A percentile compares a stretch with the other conserved stretches of the same genome.
Evolutionary conservation across 129 eudicot genomes (phyloP).

Genomic region (Helianthus tuberosus): DNA sequence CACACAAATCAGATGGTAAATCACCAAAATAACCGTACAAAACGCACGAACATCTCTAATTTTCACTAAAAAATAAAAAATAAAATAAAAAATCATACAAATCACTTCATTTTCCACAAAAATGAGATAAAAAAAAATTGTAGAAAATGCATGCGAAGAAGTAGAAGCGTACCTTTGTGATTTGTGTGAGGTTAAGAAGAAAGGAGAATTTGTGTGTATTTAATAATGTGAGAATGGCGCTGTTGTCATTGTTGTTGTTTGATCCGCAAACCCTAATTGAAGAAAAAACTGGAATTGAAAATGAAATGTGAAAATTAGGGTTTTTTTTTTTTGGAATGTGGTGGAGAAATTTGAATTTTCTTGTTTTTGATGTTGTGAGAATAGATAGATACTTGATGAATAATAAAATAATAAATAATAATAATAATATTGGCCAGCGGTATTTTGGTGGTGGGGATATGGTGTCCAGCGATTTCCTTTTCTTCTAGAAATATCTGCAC

Average conservation of each 20-base stretch:
- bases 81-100: neutral
- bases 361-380: neutral
- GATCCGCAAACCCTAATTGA: slow-evolving; percentile 30
- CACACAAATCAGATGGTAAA: neutral
- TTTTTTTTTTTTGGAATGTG: slow-evolving; percentile 24
- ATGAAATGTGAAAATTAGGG: slow-evolving; percentile 28
- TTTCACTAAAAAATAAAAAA: too few species aligned
- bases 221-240: slow-evolving; percentile 14
- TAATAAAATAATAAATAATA: neutral
- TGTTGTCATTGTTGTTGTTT: slow-evolving; percentile 19
- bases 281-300: neutral
- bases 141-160: slow-evolving; percentile 18
- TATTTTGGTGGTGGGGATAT: slow-evolving; percentile 48
- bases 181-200: slow-evolving; percentile 9
- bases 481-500: slow-evolving; percentile 12
- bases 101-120: slow-evolving; percentile 10
- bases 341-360: slow-evolving; percentile 26
- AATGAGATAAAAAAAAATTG: neutral
- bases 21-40: neutral
- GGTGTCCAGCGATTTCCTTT: slow-evolving; percentile 39
- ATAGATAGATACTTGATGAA: neutral
- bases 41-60: too few species aligned
- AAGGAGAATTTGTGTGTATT: slow-evolving; percentile 21
- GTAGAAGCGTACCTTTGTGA: slow-evolving; percentile 30
- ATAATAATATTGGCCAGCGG: slow-evolving; percentile 29